Base-by-base conservation (phyloP, 495 filamentous ascomycete species). In the Xylaria bambusicola region DNA sequence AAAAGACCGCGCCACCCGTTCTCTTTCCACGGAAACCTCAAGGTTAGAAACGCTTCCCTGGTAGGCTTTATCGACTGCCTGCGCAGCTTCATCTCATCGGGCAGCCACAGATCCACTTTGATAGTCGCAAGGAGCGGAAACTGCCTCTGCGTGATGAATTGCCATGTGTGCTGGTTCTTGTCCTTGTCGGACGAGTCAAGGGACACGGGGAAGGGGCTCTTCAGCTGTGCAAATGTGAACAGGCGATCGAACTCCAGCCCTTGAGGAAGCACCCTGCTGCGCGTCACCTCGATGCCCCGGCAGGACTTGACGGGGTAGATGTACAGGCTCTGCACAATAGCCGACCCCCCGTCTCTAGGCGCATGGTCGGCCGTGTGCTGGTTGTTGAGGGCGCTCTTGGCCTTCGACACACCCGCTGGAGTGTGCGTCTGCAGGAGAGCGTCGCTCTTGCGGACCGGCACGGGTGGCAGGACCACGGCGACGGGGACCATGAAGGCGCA, bases 281-380 rank as follows among this genome's bases (percentile, higher is more conserved):
- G 66, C 52, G 82, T 74, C 51, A 97, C 67, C 73, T 96, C 91
- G 18, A 97, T 85, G 13, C 88, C 90, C 60, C 80, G 78, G 69
- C 93, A 97, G 57, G 88, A 91, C 76, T 97, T 97, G 64, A 97
- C 75, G 0, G 93, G 93, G 70, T 93, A 96, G 40, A 91, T 86
- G 77, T 88, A 92, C 38, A 97, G 80, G 47, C 88, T 89, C 71
- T 92, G 91, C 63, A 97, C 77, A 44, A 42, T 72, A 1, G 63
- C 64, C n/a, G 61, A 54, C 13, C 58, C 40, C 27, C 63, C 65
- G 15, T 41, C 62, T 42, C 61, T 63, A 44, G 69, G 65, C 23
- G 73, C 66, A 48, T 75, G 70, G 42, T 75, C 74, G 20, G 76
- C 72, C 15, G 62, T 63, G 40, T 68, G 73, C 50, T 76, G 66